Evolutionary conservation across 164 flowering plant genomes (phyloP), one percentile per base, ranked within the genome.

Genomic region (Vitis rotundifolia): DNA sequence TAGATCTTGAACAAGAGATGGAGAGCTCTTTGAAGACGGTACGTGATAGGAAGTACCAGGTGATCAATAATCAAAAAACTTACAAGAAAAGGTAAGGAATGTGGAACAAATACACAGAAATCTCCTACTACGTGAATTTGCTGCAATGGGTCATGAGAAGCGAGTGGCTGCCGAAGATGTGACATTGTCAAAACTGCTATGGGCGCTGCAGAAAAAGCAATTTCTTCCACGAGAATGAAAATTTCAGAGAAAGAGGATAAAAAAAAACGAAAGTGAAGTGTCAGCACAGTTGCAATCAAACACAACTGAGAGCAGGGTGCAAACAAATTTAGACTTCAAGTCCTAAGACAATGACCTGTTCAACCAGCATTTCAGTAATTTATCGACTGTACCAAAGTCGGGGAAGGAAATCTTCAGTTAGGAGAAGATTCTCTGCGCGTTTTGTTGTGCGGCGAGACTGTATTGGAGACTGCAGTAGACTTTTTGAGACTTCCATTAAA

Each of bases 41-140:
- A 44, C 81, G 82, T 0, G 78, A 80, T 9, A 72, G 80, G 8
- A 80, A n/a, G n/a, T n/a, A n/a, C n/a, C n/a, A 76, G 97, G 94
- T 86, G n/a, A n/a, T n/a, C n/a, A n/a, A n/a, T 18, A 47, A 52
- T 59, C 4, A 2, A 29, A 29, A 4, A 4, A 29, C 37, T 2
- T 29, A 29, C 4, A 29, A 2, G 4, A 2, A 29, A 2, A 29
- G 37, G 37, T 29, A 29, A 29, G 37, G 4, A 29, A 29, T 4
- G 37, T 2, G 37, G 37, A 29, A 29, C 37, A 29, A 29, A 29
- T 29, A 29, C 37, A 29, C 37, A 29, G 4, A 29, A 29, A 29
- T 29, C 37, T 29, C 4, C 37, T 29, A 29, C 37, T 2, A 29
- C 37, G 4, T 29, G 37, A 29, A 29, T 29, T 29, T 29, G 37